Percentiles rank a stretch among this genome's conserved stretches.
These are phyloP conservation scores for Gossypium longicalyx DNA, from an alignment of 345 rosid species.

Conservation along the genomic window DNA sequence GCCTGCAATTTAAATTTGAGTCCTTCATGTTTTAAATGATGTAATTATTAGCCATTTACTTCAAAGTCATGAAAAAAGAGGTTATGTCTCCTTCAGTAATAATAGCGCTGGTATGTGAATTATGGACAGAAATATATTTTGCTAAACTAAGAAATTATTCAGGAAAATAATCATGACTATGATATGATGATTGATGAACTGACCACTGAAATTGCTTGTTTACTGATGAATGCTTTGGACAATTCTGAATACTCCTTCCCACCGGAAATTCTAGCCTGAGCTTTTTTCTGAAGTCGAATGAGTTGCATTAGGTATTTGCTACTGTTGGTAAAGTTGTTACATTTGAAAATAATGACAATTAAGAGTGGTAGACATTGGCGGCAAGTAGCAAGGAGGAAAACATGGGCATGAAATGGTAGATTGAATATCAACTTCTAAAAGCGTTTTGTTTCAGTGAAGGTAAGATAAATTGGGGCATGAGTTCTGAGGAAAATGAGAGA, in stretches of 20 bases:
- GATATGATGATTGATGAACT: neutral
- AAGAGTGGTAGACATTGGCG: neutral
- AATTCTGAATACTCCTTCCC: too few species aligned
- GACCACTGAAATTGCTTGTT: neutral
- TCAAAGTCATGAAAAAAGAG: neutral
- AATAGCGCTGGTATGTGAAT: neutral
- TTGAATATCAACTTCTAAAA: neutral
- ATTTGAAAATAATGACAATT: too few species aligned
- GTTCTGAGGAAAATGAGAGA: neutral
- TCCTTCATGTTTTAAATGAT: neutral
- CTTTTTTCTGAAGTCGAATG: neutral
- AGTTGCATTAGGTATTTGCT: neutral
- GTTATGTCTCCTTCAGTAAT: neutral
- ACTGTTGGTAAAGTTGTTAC: too few species aligned
- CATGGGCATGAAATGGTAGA: neutral
- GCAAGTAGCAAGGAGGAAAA: conserved; percentile 3
- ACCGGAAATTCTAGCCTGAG: neutral
- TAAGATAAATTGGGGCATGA: neutral
- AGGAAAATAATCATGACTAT: neutral
- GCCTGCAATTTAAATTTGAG: neutral
- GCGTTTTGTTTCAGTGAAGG: neutral
- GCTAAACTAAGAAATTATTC: neutral
- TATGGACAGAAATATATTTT: neutral
- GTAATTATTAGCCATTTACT: neutral
- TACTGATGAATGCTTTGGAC: neutral